Evolutionary conservation across 2,329 filamentous ascomycete genomes (phyloP), one percentile per base, ranked within the genome.

Genomic region (Dissoconium aciculare): DNA sequence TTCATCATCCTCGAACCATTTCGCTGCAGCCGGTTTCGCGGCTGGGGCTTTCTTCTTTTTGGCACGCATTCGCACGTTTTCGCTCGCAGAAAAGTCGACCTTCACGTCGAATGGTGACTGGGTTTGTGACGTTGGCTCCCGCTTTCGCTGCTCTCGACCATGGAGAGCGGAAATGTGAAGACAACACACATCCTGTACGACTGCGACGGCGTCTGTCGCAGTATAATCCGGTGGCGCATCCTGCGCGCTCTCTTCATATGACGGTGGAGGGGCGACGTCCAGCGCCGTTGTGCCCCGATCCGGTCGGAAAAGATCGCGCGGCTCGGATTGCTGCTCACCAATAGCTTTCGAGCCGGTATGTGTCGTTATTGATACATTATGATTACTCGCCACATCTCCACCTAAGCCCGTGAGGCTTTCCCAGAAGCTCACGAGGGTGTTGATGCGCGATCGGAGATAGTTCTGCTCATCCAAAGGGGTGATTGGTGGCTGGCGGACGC

Each of bases 11-110:
- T 57, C 54, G n/a, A 43, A 52, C 54, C 56, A 61, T 40, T 59
- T 60, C 32, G 42, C 42, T 33, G 55, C 49, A 9, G 52, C 46
- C 4, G 40, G 29, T 42, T 48, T 51, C 25, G 55, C 47, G 1
- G 59, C 55, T 16, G 58, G 51, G 38, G 63, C 62, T 17, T 55
- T 54, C 19, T 60, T 60, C 53, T 76, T 77, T 35, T 59, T 56
- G 17, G 61, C 63, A 46, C 75, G 64, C 30, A 61, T 51, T 19
- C 53, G 56, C 37, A 63, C 44, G 17, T 59, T 54, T 63, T 70
- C 28, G 62, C 66, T 25, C 15, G 63, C 68, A 13, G 59, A 58
- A 35, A 78, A 69, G 46, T 80, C 73, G 30, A 80, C 56, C 16
- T 58, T 53, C 12, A 38, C 37, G 17, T 44, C 30, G 57, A 47